These are phyloP conservation scores for Metschnikowia cerradonensis DNA, from an alignment of 805 yeast species.

Conservation along the genomic window DNA sequence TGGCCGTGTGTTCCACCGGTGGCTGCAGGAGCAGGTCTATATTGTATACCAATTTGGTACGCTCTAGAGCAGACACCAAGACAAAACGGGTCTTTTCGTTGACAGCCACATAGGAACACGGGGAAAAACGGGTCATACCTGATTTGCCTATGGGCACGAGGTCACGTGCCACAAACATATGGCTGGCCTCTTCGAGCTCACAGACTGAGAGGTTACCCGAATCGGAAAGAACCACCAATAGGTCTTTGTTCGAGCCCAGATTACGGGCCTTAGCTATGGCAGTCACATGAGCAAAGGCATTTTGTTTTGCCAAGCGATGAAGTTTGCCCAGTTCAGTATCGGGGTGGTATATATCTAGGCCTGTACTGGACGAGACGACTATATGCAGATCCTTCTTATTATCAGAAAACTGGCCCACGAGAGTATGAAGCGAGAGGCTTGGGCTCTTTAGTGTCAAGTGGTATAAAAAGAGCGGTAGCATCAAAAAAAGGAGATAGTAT, in stretches of 20 bases:
- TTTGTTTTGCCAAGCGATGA: constrained; percentile 36
- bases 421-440: constrained; percentile 47
- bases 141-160: constrained; percentile 71
- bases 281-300: constrained; percentile 58
- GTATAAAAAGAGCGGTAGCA: constrained; percentile 46
- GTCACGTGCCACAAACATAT: constrained; percentile 42
- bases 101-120: constrained; percentile 66
- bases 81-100: constrained; percentile 73
- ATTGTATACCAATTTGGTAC: constrained; percentile 66
- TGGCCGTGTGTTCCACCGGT: constrained; percentile 65
- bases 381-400: constrained; percentile 54
- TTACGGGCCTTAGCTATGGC: constrained; percentile 47
- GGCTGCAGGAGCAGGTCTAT: constrained; percentile 45
- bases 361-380: constrained; percentile 52
- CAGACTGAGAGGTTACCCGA: constrained; percentile 66
- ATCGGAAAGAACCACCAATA: constrained; percentile 69
- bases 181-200: constrained; percentile 38
- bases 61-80: constrained; percentile 69
- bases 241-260: constrained; percentile 53
- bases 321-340: constrained; percentile 58
- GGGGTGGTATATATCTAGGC: constrained; percentile 50
- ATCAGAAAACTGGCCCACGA: constrained; percentile 68
- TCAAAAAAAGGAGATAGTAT: neutral
- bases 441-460: constrained; percentile 68
- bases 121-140: constrained; percentile 70